Conservation (phyloP, 805 yeast genomes). For the Kodamaea neixiangensis region DNA sequence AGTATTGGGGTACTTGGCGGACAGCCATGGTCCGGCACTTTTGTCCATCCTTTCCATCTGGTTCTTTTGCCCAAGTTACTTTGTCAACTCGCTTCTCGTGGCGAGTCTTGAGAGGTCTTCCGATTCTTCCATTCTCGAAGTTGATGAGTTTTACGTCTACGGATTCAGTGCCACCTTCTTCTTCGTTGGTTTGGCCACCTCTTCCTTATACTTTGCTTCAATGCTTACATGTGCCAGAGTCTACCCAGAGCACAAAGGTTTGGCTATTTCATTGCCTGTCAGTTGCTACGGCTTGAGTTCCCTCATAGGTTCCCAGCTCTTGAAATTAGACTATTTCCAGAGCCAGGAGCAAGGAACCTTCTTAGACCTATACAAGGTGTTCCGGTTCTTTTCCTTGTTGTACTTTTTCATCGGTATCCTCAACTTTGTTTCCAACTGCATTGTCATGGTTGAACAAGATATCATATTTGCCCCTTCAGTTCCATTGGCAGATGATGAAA, state of each 20-base stretch:
- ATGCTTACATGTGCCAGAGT: slow-evolving; percentile 81
- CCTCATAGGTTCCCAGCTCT: slow-evolving; percentile 66
- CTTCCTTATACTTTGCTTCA: slow-evolving; percentile 69
- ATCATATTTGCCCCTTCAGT: slow-evolving; percentile 31
- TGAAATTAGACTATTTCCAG: slow-evolving; percentile 44
- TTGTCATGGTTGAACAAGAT: slow-evolving; percentile 60
- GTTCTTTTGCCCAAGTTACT: slow-evolving; percentile 70
- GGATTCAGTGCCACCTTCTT: slow-evolving; percentile 51
- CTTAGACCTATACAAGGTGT: slow-evolving; percentile 54
- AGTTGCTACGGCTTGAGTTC: slow-evolving; percentile 85
- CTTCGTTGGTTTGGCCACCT: slow-evolving; percentile 69
- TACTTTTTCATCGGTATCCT: slow-evolving; percentile 58
- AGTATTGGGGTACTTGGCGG: slow-evolving; percentile 76
- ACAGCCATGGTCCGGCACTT: slow-evolving; percentile 79
- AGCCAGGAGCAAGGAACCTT: slow-evolving; percentile 23
- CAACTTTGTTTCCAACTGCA: slow-evolving; percentile 64
- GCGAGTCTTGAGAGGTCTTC: background rate
- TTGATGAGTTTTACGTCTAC: slow-evolving; percentile 15
- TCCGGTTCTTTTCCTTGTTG: slow-evolving; percentile 50
- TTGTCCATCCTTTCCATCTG: slow-evolving; percentile 61
- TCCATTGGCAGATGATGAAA: slow-evolving; percentile 23
- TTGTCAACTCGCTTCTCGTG: slow-evolving; percentile 33
- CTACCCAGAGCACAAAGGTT: slow-evolving; percentile 72
- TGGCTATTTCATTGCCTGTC: slow-evolving; percentile 87
- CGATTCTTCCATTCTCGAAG: background rate